Percentiles rank a stretch among this genome's conserved stretches.
Evolutionary conservation across 495 filamentous ascomycete species (phyloP).

Genomic region (Neurospora sp.): DNA sequence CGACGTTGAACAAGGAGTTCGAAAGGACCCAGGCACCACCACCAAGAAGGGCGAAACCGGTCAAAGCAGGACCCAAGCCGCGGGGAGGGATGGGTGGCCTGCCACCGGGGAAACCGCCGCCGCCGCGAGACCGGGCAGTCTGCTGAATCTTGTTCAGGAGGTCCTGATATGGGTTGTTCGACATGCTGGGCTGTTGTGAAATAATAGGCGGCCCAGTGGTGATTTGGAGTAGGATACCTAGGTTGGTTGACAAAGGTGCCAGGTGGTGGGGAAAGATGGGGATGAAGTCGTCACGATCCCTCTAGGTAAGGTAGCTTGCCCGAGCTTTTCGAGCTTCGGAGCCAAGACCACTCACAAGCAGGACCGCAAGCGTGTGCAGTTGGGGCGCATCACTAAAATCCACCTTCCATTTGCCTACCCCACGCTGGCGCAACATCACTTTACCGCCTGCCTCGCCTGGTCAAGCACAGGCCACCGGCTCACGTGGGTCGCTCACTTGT

Average conservation of each 20-base stretch:
- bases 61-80: slow-evolving; percentile 21
- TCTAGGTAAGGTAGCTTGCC: not conserved
- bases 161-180: slow-evolving; percentile 37
- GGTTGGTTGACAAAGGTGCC: not conserved
- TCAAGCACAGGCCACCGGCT: not conserved
- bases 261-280: not conserved
- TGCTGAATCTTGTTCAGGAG: slow-evolving; percentile 26
- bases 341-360: not conserved
- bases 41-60: slow-evolving; percentile 43
- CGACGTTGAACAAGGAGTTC: slow-evolving; percentile 96
- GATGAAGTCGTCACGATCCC: not conserved
- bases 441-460: not conserved
- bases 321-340: not conserved
- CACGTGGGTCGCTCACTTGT: not conserved
- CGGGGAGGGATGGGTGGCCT: slow-evolving; percentile 18
- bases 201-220: not conserved
- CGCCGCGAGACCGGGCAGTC: slow-evolving; percentile 12
- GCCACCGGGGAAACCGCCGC: slow-evolving; percentile 30
- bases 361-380: not conserved
- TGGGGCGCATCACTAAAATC: not conserved
- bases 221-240: slow-evolving; percentile 6
- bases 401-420: not conserved
- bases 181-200: slow-evolving; percentile 28
- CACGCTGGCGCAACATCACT: not conserved
- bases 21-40: slow-evolving; percentile 53